phyloP scores from a whole-genome alignment of 2,329 filamentous ascomycete genomes.

The Cladosporium colombiae region DNA sequence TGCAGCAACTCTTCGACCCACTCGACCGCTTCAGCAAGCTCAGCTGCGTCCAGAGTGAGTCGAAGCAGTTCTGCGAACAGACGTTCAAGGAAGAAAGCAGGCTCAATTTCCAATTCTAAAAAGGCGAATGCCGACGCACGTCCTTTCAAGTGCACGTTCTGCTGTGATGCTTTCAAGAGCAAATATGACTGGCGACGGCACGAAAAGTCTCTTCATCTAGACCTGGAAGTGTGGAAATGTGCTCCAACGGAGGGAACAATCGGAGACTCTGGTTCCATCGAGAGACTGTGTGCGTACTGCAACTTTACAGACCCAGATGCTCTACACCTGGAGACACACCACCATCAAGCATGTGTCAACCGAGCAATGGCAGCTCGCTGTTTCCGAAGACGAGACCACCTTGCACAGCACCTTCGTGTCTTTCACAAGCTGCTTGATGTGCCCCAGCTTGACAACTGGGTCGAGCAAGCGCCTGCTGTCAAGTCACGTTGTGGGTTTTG shows the following conservation, averaged over 20 bases:
- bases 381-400: slow-evolving; percentile 16
- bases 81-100: neutral
- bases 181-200: slow-evolving; percentile 21
- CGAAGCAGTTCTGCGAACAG: slow-evolving; percentile 7
- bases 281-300: slow-evolving; percentile 5
- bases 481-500: slow-evolving; percentile 17
- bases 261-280: neutral
- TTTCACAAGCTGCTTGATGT: slow-evolving; percentile 6
- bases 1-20: slow-evolving; percentile 13
- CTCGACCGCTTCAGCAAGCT: slow-evolving; percentile 16
- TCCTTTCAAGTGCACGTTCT: slow-evolving; percentile 18
- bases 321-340: slow-evolving; percentile 1
- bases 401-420: slow-evolving; percentile 15
- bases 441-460: neutral
- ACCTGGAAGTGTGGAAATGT: slow-evolving; percentile 14
- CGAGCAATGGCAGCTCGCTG: neutral
- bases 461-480: neutral
- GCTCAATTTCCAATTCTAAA: neutral
- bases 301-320: neutral
- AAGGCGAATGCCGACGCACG: neutral
- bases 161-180: slow-evolving; percentile 18
- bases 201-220: slow-evolving; percentile 17
- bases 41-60: neutral
- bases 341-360: slow-evolving; percentile 8
- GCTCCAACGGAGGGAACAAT: neutral